Evolutionary conservation across 306 rosid species (phyloP).

Genomic region (Sophora flavescens): DNA sequence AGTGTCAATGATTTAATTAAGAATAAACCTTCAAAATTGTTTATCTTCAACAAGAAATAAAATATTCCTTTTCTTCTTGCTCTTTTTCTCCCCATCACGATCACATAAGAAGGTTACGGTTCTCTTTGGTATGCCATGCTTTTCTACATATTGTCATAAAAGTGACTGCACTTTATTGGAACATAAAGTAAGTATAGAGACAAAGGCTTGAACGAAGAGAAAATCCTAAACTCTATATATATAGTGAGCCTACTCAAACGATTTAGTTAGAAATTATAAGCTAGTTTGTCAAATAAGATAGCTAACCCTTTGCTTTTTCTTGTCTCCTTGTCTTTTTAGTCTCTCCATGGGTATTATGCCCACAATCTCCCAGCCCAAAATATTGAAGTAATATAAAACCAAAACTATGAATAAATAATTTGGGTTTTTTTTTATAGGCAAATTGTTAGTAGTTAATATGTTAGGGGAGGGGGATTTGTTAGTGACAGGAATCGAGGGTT

Average conservation of each 20-base stretch:
- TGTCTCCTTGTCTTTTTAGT: conserved; percentile 37
- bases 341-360: background rate
- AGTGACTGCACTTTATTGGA: conserved; percentile 45
- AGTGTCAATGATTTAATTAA: too few species aligned
- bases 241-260: conserved; percentile 27
- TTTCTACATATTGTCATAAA: conserved; percentile 43
- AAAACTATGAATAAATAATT: background rate
- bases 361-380: conserved; percentile 19
- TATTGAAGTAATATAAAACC: conserved; percentile 5
- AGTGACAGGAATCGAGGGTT: too few species aligned
- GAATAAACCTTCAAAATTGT: conserved; percentile 25
- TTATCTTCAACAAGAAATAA: conserved; percentile 30
- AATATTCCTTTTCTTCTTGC: conserved; percentile 17
- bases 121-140: conserved; percentile 35
- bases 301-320: conserved; percentile 26
- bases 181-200: conserved; percentile 14
- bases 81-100: conserved; percentile 24
- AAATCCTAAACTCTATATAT: conserved; percentile 26
- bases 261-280: conserved; percentile 36
- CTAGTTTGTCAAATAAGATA: conserved; percentile 40
- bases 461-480: too few species aligned
- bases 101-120: conserved; percentile 11
- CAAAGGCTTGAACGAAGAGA: conserved; percentile 12
- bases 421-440: too few species aligned
- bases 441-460: too few species aligned